Base-by-base conservation (phyloP, 148 eudicot species). In the Euryodendron excelsum region DNA sequence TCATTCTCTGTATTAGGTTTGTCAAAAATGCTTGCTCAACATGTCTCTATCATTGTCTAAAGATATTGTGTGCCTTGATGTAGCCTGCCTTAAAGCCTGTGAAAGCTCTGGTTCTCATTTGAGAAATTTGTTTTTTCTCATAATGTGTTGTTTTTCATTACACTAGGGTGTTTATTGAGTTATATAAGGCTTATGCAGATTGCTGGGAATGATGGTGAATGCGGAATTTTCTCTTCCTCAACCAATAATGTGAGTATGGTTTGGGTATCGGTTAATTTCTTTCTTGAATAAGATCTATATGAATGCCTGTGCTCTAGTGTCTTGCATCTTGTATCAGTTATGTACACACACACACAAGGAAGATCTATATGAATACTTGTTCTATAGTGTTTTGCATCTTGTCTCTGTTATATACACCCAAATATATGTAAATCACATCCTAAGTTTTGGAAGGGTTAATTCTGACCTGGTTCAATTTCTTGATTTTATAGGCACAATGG, bases 181-280 rank as follows among this genome's bases (percentile, higher is more conserved):
- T 3, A 13, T 21, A 55, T 55, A 21, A 55, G 15, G 45, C 3
- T 69, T 47, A 70, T 74, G 48, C 73, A 80, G 89, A 73, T 75
- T 75, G 82, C 60, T 63, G 84, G 75, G 59, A 77, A 80, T 62
- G 89, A 84, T 83, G 84, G 81, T 78, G 88, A 80, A 36, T 48
- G 31, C 2, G 83, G 76, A 64, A 79, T 83, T 41, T 71, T 84
- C 25, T 80, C 92, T 61, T 79, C 86, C 71, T 82, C 82, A 41
- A 53, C 80, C 20, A 69, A 69, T 85, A 90, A 85, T 78, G 84
- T 73, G 50, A 78, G 87, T 78, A 47, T 59, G 34, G 53, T 34
- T 48, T 68, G 15, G 18, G 21, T 67, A 41, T 4, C 21, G 4
- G 0, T 5, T 65, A 44, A 44, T 44, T 68, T 68, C 23, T 55